A percentile compares a stretch with the other conserved stretches of the same genome.
Evolutionary conservation across 352 stramenopile genomes (phyloP).

Genomic region (Phytopythium cucurbitacearum): DNA sequence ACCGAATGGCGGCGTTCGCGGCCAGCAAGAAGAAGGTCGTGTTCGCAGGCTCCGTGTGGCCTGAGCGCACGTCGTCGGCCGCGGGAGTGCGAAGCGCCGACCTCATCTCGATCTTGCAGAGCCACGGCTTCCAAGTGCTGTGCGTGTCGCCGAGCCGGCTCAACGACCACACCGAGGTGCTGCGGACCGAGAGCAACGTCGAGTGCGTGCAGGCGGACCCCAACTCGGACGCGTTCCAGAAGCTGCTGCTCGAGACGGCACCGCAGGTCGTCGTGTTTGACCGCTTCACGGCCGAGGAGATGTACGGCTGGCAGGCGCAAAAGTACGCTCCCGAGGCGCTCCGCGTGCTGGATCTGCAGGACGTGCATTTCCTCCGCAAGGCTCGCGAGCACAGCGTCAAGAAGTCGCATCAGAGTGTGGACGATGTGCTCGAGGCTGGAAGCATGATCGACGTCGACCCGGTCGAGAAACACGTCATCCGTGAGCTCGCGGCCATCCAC

Average conservation of each 20-base stretch:
- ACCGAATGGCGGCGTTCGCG: conserved; percentile 39
- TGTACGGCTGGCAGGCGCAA: conserved; percentile 79
- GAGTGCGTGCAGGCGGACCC: conserved; percentile 66
- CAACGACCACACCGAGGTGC: conserved; percentile 59
- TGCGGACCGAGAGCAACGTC: conserved; percentile 42
- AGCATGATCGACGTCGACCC: conserved; percentile 20
- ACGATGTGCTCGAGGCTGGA: conserved; percentile 2
- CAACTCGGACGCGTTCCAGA: conserved; percentile 68
- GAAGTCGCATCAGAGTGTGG: conserved; percentile 44
- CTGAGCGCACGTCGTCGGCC: conserved; percentile 84
- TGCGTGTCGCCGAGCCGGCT: conserved; percentile 75
- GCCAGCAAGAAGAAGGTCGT: conserved; percentile 66
- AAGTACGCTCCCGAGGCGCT: conserved; percentile 77
- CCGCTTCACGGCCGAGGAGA: conserved; percentile 82
- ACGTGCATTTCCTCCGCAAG: conserved; percentile 89
- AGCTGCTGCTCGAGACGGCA: conserved; percentile 43
- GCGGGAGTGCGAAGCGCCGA: conserved; percentile 82
- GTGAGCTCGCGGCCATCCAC: conserved; percentile 73
- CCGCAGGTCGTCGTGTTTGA: conserved; percentile 80
- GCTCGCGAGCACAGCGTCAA: conserved; percentile 78
- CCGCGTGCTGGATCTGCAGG: conserved; percentile 90
- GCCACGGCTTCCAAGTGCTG: conserved; percentile 58
- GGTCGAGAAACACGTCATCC: conserved; percentile 66
- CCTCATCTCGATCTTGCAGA: conserved; percentile 63
- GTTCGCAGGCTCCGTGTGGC: conserved; percentile 73